A percentile compares a stretch with the other conserved stretches of the same genome.
Evolutionary conservation across 306 rosid genomes (phyloP).

Genomic region (Adenanthera pavonina): DNA sequence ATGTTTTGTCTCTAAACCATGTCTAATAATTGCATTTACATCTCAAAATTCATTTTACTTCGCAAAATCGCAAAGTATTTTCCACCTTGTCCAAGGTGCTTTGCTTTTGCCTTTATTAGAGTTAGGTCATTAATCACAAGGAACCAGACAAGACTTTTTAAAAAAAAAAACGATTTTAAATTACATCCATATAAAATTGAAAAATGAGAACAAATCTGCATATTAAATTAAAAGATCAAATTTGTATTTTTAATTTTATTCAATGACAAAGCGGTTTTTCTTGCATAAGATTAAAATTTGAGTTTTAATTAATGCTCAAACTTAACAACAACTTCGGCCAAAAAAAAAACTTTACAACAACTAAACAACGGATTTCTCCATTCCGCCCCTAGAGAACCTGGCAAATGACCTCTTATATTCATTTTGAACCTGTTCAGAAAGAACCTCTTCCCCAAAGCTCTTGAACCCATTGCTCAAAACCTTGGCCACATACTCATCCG

Average conservation of each 20-base stretch:
- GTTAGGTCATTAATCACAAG: no score
- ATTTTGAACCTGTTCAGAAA: conserved; percentile 49
- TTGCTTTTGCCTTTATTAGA: no score
- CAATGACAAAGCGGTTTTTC: neutral
- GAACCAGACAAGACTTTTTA: no score
- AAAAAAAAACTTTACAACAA: neutral
- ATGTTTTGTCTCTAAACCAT: no score
- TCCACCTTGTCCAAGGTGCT: no score
- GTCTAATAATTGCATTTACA: no score
- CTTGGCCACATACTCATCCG: conserved; percentile 67
- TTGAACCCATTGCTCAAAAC: conserved; percentile 71
- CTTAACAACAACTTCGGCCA: no score
- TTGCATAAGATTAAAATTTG: no score
- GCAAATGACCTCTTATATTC: conserved; percentile 45
- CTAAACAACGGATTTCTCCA: conserved; percentile 32
- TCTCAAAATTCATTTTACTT: no score
- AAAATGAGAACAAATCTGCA: neutral
- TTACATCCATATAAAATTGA: neutral
- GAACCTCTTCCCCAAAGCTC: conserved; percentile 60
- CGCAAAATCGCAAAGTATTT: no score
- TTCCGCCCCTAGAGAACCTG: conserved; percentile 33
- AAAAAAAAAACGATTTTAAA: no score
- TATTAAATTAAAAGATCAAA: neutral
- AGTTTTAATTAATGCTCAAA: no score
- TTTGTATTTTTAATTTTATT: neutral